Evolutionary conservation across 768 basidiomycete species (phyloP).

Genomic region (Cystofilobasidium macerans): DNA sequence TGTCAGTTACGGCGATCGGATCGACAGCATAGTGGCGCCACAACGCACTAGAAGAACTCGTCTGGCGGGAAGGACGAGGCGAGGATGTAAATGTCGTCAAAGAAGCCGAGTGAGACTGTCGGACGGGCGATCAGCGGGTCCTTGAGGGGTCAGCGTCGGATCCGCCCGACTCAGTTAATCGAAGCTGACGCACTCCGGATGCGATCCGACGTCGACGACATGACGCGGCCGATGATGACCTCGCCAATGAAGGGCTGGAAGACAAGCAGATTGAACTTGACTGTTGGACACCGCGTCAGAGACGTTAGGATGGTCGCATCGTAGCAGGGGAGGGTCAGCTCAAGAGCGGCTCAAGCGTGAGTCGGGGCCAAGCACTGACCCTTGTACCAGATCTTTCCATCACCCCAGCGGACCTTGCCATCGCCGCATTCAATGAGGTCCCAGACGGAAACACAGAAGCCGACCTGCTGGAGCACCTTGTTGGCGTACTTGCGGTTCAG

Average conservation of each 20-base stretch:
- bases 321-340: no score
- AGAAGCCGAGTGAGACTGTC: slow-evolving; percentile 77
- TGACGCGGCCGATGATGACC: slow-evolving; percentile 77
- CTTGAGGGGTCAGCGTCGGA: not conserved
- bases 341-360: no score
- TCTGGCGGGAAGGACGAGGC: slow-evolving; percentile 64
- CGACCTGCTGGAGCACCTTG: slow-evolving; percentile 65
- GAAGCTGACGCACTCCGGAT: slow-evolving; percentile 56
- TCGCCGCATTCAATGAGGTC: slow-evolving; percentile 78
- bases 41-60: slow-evolving; percentile 36
- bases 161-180: no score
- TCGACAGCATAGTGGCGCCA: not conserved
- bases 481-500: slow-evolving; percentile 57
- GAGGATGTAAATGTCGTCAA: slow-evolving; percentile 85
- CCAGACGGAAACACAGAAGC: slow-evolving; percentile 79
- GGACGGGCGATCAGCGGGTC: not conserved
- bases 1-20: not conserved
- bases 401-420: slow-evolving; percentile 86
- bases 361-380: slow-evolving; percentile 5
- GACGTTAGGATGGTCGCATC: no score
- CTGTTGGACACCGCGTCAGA: slow-evolving; percentile 44
- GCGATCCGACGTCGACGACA: slow-evolving; percentile 72
- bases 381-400: slow-evolving; percentile 91
- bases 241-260: slow-evolving; percentile 86
- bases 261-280: slow-evolving; percentile 75